Evolutionary conservation across 2,329 filamentous ascomycete species (phyloP).

Genomic region (Tolypocladium cylindrosporum): DNA sequence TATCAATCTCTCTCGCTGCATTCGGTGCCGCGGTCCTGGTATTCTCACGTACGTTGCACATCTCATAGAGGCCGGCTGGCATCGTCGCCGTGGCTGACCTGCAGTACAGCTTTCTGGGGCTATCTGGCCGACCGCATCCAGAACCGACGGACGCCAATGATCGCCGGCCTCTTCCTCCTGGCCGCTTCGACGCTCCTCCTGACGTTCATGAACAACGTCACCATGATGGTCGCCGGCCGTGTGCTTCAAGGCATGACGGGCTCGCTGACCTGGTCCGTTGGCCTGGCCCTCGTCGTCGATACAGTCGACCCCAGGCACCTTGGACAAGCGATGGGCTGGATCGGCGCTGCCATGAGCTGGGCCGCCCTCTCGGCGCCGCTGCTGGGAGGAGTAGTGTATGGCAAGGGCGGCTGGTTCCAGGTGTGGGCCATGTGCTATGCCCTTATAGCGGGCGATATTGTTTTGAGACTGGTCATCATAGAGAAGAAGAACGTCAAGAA

Average conservation of each 20-base stretch:
- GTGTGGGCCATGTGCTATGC: conserved; percentile 26
- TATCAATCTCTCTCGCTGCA: conserved; percentile 23
- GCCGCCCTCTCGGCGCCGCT: conserved; percentile 20
- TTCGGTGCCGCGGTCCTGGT: conserved; percentile 20
- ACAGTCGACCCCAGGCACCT: conserved; percentile 19
- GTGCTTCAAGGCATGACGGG: conserved; percentile 22
- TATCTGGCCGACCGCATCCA: conserved; percentile 23
- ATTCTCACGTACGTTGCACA: conserved; percentile 17
- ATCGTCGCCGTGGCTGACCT: neutral
- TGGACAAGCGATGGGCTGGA: conserved; percentile 22
- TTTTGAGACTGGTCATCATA: conserved; percentile 20
- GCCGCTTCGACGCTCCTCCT: conserved; percentile 19
- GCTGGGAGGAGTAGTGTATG: conserved; percentile 23
- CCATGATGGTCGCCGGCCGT: conserved; percentile 21
- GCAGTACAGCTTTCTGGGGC: conserved; percentile 21
- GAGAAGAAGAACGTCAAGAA: conserved; percentile 20
- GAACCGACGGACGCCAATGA: conserved; percentile 21
- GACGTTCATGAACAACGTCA: conserved; percentile 18
- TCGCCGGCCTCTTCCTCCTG: conserved; percentile 19
- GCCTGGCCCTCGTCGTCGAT: conserved; percentile 24
- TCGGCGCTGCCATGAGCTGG: conserved; percentile 21
- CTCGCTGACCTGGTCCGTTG: conserved; percentile 25
- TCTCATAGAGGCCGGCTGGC: neutral
- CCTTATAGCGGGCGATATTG: conserved; percentile 20
- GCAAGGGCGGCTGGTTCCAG: conserved; percentile 20